Base-by-base conservation (phyloP, 139 green algal species). In the Closterium sp. region DNA sequence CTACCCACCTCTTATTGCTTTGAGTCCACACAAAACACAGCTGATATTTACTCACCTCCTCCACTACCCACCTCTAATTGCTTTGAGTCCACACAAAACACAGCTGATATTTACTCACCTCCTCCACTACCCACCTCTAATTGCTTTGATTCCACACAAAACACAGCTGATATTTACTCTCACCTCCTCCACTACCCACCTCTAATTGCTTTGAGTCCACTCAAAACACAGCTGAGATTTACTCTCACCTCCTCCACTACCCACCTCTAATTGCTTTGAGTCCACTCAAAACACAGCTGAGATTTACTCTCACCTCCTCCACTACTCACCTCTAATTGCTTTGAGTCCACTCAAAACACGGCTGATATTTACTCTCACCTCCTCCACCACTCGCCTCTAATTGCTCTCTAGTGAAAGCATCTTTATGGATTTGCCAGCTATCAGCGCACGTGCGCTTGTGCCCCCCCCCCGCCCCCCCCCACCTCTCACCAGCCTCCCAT, bases 381-480 rank as follows among this genome's bases (percentile, higher is more conserved):
- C 33, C 89, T 89, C 69, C 76, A 35, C 33, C 33, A 76, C 83
- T 86, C 25, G 35, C 90, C 87, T 95, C 94, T 81, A 92, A 84
- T 87, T 93, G 89, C 36, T 95, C 91, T 12, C 25, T 9, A 34
- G 34, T 87, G 93, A 94, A 95, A 0, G 34, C 84, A 64, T 81
- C 31, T 0, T 84, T 55, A 23, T 90, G 91, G 21, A 94, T n/a
- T 19, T 38, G 33, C 89, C 92, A 94, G 16, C 89, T 93, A 89
- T 94, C 89, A 23, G 55, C 55, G 55, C 25, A 19, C 55, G 55
- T 76, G 55, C 55, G 4, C 55, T 76, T 76, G 9, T 23, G 4
- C 3, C 2, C 3, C 4, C 4, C 91, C 87, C 33, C 88, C 90
- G 32, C 93, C 92, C n/a, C 93, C 93, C n/a, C 43, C 90, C 30